Evolutionary conservation across 208 protist species (phyloP).

Genomic region (Trypanosoma brucei): DNA sequence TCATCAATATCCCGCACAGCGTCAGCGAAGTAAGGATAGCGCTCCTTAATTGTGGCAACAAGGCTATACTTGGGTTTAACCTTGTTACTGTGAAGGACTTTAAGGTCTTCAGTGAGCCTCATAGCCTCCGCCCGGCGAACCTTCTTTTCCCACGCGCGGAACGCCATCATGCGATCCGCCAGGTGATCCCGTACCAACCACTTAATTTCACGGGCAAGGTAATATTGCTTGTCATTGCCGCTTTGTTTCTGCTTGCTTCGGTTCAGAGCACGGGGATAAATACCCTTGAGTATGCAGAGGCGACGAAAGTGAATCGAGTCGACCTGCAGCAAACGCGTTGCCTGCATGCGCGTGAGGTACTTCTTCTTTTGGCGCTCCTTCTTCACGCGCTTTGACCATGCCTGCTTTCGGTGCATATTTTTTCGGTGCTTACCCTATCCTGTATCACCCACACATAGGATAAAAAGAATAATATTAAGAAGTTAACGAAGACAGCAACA

Average conservation of each 20-base stretch:
- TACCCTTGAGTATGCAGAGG: conserved; percentile 98
- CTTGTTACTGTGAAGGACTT: conserved; percentile 46
- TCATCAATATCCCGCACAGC: conserved; percentile 97
- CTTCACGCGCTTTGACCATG: conserved; percentile 86
- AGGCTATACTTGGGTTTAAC: conserved; percentile 89
- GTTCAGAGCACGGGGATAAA: conserved; percentile 96
- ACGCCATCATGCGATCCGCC: conserved; percentile 93
- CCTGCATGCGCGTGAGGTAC: conserved; percentile 92
- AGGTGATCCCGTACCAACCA: conserved; percentile 96
- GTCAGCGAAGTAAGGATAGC: conserved; percentile 97
- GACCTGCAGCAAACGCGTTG: conserved; percentile 91
- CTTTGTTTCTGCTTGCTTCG: conserved; percentile 94
- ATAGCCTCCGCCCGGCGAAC: conserved; percentile 88
- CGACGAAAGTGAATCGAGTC: conserved; percentile 91
- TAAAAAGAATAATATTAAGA: not conserved
- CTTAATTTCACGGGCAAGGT: conserved; percentile 97
- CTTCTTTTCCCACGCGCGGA: conserved; percentile 91
- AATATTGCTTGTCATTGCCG: conserved; percentile 96
- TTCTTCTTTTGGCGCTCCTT: conserved; percentile 90
- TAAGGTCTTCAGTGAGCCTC: conserved; percentile 60
- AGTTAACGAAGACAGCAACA: not conserved
- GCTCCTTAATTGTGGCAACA: conserved; percentile 94
- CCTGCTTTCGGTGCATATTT: conserved; percentile 73
- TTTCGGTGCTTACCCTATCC: conserved; percentile 1
- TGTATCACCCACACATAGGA: conserved; percentile 19